These are phyloP conservation scores for Oidiodendron maius DNA, from an alignment of 495 filamentous ascomycete species.

Conservation along the genomic window DNA sequence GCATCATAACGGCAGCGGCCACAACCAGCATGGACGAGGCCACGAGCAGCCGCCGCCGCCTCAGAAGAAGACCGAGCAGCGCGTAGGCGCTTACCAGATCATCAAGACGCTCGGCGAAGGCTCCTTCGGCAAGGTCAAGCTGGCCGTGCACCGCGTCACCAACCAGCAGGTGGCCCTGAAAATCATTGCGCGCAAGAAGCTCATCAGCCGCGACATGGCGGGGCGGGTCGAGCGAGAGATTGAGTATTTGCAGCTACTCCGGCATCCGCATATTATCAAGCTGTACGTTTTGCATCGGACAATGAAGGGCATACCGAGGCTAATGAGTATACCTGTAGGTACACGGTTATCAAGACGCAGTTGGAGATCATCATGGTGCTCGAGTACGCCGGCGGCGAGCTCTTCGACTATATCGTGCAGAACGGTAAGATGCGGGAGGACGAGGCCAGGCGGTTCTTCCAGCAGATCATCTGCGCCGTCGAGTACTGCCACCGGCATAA, in stretches of 20 bases:
- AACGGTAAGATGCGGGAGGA: slow-evolving; percentile 85
- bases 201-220: slow-evolving; percentile 94
- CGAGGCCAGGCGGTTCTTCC: slow-evolving; percentile 92
- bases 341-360: slow-evolving; percentile 91
- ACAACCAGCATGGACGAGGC: too few relatives aligned
- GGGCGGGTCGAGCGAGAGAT: slow-evolving; percentile 96
- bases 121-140: slow-evolving; percentile 97
- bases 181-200: slow-evolving; percentile 91
- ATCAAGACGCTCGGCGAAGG: slow-evolving; percentile 91
- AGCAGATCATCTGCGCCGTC: slow-evolving; percentile 98
- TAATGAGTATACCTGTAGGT: slow-evolving; percentile 36
- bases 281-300: slow-evolving; percentile 59
- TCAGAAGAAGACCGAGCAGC: slow-evolving; percentile 55
- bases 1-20: slow-evolving; percentile 27
- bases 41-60: slow-evolving; percentile 21
- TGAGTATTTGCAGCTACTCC: slow-evolving; percentile 89
- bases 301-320: background rate
- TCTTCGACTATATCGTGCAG: slow-evolving; percentile 95
- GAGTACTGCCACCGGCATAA: slow-evolving; percentile 99
- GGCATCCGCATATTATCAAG: slow-evolving; percentile 99
- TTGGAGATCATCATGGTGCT: slow-evolving; percentile 98
- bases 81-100: slow-evolving; percentile 85
- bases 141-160: slow-evolving; percentile 84
- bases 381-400: slow-evolving; percentile 91
- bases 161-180: slow-evolving; percentile 94